These are phyloP conservation scores for Nitzschia inconspicua DNA, from an alignment of 108 stramenopile species.

Conservation along the genomic window DNA sequence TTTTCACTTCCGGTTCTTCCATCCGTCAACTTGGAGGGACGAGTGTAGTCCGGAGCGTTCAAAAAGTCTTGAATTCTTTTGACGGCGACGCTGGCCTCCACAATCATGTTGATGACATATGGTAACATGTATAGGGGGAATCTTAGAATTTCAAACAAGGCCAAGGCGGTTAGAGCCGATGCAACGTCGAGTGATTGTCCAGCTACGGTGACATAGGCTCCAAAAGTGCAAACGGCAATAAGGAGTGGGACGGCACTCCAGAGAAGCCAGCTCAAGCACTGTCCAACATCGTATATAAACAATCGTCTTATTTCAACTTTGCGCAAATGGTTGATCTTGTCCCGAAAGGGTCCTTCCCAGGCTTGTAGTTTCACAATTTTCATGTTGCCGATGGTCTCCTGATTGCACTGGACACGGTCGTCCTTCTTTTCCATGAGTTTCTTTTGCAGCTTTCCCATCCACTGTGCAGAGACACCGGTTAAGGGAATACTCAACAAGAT, in stretches of 20 bases:
- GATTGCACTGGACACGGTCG: constrained; percentile 79
- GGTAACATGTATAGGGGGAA: constrained; percentile 89
- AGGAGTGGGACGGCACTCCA: constrained; percentile 65
- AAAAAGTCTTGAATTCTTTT: constrained; percentile 78
- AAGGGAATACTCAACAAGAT: constrained; percentile 85
- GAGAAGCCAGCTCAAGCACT: constrained; percentile 20
- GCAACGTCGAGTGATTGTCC: constrained; percentile 80
- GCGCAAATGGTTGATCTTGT: constrained; percentile 44
- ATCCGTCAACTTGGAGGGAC: constrained; percentile 32
- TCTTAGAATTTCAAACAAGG: constrained; percentile 92
- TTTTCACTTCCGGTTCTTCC: neutral
- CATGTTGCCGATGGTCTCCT: constrained; percentile 82
- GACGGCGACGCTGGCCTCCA: constrained; percentile 88
- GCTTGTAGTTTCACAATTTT: constrained; percentile 94
- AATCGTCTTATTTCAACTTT: constrained; percentile 55
- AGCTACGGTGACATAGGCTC: constrained; percentile 46
- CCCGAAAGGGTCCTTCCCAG: constrained; percentile 83
- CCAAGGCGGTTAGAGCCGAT: constrained; percentile 61
- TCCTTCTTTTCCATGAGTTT: constrained; percentile 82
- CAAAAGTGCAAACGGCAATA: constrained; percentile 84
- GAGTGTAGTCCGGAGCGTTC: constrained; percentile 43
- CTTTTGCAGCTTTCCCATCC: constrained; percentile 72
- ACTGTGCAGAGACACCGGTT: constrained; percentile 61
- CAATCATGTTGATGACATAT: constrained; percentile 75
- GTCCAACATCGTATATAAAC: constrained; percentile 37